phyloP scores from a whole-genome alignment of 192 early-diverging fungal genomes.

The Ambispora gerdemannii region DNA sequence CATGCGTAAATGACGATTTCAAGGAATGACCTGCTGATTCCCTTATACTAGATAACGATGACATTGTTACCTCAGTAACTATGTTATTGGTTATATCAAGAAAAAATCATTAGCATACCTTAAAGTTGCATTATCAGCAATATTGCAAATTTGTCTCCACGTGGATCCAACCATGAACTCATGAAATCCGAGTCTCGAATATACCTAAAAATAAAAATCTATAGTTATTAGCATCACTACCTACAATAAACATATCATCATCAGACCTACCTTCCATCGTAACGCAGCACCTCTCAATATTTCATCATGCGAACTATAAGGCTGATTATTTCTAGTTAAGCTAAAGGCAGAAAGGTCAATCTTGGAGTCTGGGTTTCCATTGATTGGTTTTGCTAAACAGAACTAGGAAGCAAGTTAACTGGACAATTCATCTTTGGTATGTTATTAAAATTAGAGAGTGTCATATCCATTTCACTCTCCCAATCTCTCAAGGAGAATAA shows the following conservation, averaged over 20 bases:
- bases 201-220: constrained; percentile 34
- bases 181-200: constrained; percentile 54
- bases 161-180: constrained; percentile 64
- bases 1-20: constrained; percentile 75
- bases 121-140: constrained; percentile 57
- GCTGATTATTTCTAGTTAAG: constrained; percentile 57
- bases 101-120: constrained; percentile 48
- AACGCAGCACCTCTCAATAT: constrained; percentile 55
- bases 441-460: not conserved
- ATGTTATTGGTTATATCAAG: too few species aligned
- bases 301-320: constrained; percentile 75
- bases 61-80: too few species aligned
- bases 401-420: constrained; percentile 45
- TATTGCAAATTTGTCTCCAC: constrained; percentile 76
- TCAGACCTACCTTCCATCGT: constrained; percentile 51
- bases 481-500: not conserved
- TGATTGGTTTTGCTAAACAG: constrained; percentile 61
- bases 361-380: constrained; percentile 64
- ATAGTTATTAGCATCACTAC: not conserved
- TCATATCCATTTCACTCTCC: not conserved
- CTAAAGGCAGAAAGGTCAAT: constrained; percentile 67
- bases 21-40: constrained; percentile 78
- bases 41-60: constrained; percentile 52
- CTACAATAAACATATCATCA: not conserved
- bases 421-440: not conserved